Evolutionary conservation across 305 asterid species (phyloP), one percentile per base, ranked within the genome.

Genomic region (Solanum chacoense): DNA sequence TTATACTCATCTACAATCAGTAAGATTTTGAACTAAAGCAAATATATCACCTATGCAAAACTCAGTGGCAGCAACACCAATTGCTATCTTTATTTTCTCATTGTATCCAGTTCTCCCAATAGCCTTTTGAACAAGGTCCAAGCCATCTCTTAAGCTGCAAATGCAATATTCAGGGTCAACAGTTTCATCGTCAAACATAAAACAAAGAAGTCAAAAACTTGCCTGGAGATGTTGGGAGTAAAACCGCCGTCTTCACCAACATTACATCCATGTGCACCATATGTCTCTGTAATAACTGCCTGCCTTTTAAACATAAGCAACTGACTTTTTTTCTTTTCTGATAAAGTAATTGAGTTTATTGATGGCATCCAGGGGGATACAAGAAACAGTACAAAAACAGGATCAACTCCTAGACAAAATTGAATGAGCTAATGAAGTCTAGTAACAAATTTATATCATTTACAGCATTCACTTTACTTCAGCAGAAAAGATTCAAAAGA

Each of bases 191-290:
- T 86, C 81, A 81, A 69, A 78, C 84, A 71, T 38, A 69, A 50
- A 90, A 86, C 63, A 91, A 87, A 84, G 71, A 89, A 55, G 88
- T 87, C 89, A 90, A 86, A 50, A 88, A 89, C 95, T 95, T 95
- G 93, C 99, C 98, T 95, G 88, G 98, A 93, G 90, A 97, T 93
- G 94, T 94, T 94, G 38, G 99, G 99, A 91, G 99, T 93, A 91
- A 96, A 96, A 87, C 99, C 98, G 81, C 99, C 99, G 89, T 98
- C 99, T 91, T 96, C 99, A 85, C 98, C 99, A 91, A 98, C 98
- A 91, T 93, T 95, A 89, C 99, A 98, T 89, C 96, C 99, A 92
- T 92, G 94, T 55, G 91, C 88, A 86, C 98, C 97, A 92, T 88
- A 90, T 90, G 93, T 96, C 90, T 98, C 99, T 40, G 95, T 88